These are phyloP conservation scores for Fusarium liriodendri DNA, from an alignment of 2,329 filamentous ascomycete genomes.

Conservation along the genomic window DNA sequence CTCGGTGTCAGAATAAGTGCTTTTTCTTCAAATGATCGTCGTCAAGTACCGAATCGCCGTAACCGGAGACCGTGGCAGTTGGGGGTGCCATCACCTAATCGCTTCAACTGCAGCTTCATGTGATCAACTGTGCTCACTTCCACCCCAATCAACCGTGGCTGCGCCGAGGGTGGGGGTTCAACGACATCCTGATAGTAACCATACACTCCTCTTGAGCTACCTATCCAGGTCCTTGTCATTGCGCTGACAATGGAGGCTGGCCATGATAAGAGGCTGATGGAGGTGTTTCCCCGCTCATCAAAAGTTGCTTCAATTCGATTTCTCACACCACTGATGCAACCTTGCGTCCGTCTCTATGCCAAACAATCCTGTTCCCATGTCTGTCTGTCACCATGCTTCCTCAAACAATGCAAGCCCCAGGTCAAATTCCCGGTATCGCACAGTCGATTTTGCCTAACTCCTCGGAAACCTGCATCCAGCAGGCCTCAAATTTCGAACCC, in stretches of 20 bases:
- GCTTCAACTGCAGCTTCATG: slow-evolving; percentile 9
- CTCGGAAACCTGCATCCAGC: background rate
- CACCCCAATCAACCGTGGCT: slow-evolving; percentile 31
- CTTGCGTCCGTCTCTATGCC: background rate
- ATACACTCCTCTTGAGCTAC: background rate
- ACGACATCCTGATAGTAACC: slow-evolving; percentile 8
- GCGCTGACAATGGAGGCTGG: background rate
- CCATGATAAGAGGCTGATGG: background rate
- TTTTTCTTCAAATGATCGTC: background rate
- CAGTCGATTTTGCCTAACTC: background rate
- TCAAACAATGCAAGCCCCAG: background rate
- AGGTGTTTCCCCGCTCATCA: background rate
- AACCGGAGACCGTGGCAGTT: background rate
- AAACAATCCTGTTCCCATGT: background rate
- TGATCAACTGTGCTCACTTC: slow-evolving; percentile 29
- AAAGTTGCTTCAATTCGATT: background rate
- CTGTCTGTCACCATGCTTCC: background rate
- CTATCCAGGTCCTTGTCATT: background rate
- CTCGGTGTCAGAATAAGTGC: background rate
- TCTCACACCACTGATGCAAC: background rate
- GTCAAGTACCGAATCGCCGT: background rate
- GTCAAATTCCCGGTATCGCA: background rate
- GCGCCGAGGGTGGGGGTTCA: slow-evolving; percentile 29
- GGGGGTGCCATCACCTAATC: background rate
- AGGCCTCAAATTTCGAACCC: background rate